Evolutionary conservation across 345 rosid genomes (phyloP).

Genomic region (Salix caprea): DNA sequence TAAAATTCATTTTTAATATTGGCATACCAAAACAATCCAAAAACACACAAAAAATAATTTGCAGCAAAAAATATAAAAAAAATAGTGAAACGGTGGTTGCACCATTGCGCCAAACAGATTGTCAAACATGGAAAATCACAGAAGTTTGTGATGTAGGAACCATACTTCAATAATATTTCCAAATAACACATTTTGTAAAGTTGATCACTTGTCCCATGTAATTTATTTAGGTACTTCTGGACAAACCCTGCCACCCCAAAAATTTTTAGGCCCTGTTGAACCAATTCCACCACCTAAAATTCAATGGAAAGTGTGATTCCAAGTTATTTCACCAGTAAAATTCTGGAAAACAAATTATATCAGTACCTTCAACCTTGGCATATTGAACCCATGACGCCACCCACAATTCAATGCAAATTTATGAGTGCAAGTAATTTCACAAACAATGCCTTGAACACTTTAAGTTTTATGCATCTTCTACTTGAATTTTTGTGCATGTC

Average conservation of each 20-base stretch:
- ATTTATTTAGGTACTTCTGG: background rate
- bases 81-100: too few relatives aligned
- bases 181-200: background rate
- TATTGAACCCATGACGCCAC: background rate
- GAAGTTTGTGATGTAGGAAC: conserved; percentile 2
- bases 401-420: background rate
- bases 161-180: background rate
- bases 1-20: too few relatives aligned
- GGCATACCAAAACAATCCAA: too few relatives aligned
- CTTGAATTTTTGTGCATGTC: background rate
- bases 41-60: too few relatives aligned
- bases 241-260: too few relatives aligned
- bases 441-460: background rate
- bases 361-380: too few relatives aligned
- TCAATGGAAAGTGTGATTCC: background rate
- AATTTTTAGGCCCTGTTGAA: too few relatives aligned
- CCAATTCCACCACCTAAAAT: background rate
- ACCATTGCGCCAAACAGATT: too few relatives aligned
- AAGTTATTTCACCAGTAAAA: too few relatives aligned
- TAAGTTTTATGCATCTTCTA: background rate
- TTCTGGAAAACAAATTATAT: too few relatives aligned
- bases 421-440: background rate
- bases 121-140: background rate
- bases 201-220: background rate
- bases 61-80: too few relatives aligned